Conservation (phyloP, 495 filamentous ascomycete species). For the Tuber umbilicatum region DNA sequence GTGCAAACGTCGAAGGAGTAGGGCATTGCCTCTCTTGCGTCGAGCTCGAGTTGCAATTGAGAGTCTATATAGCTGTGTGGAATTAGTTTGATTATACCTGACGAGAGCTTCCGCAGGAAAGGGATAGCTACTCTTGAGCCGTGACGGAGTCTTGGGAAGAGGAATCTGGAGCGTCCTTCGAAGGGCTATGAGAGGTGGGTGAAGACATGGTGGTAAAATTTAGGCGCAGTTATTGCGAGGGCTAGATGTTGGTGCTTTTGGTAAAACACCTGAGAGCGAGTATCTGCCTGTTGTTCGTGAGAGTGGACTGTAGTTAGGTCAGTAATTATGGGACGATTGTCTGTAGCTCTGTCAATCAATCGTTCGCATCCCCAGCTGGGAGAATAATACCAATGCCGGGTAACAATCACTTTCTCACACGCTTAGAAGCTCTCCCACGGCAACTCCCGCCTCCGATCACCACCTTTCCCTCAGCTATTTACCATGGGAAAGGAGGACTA, state of each 20-base stretch:
- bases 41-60: slow-evolving; percentile 84
- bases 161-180: slow-evolving; percentile 46
- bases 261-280: not conserved
- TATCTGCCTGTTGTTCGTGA: not conserved
- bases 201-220: slow-evolving; percentile 13
- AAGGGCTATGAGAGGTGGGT: slow-evolving; percentile 1
- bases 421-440: not conserved
- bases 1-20: slow-evolving; percentile 95
- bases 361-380: too few species aligned
- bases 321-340: not conserved
- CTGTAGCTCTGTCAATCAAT: not conserved
- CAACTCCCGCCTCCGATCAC: not conserved
- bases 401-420: slow-evolving; percentile 7
- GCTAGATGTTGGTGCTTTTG: not conserved
- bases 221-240: not conserved
- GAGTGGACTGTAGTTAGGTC: not conserved
- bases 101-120: not conserved
- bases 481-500: slow-evolving; percentile 41
- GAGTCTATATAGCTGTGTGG: slow-evolving; percentile 70
- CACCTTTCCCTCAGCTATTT: slow-evolving; percentile 15
- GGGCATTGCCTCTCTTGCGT: slow-evolving; percentile 88
- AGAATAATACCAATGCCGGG: slow-evolving; percentile 9
- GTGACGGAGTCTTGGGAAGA: slow-evolving; percentile 67
- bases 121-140: slow-evolving; percentile 64
- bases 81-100: slow-evolving; percentile 2